Base-by-base conservation (phyloP, 805 yeast genomes). In the Candida jianshihensis region DNA sequence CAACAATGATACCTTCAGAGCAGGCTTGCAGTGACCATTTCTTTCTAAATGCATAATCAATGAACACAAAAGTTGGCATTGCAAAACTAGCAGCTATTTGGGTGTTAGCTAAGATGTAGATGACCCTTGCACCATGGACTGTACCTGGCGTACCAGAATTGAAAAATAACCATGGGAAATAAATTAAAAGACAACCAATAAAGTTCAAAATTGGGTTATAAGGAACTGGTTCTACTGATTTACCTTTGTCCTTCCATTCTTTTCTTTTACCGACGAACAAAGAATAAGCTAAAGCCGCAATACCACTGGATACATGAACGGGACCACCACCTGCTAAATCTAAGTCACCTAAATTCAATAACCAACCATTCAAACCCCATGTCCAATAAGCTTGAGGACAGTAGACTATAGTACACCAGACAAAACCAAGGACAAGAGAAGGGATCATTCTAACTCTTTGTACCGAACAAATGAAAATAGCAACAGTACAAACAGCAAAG, bases 241-340 rank as follows among this genome's bases (percentile, higher is more conserved):
- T 51, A 13, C 65, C 62, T 35, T 55, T 52, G 19, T 56, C 54
- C 31, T 40, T 43, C 51, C 57, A 54, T 29, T 49, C 57, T 68
- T 68, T 78, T 71, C 97, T 73, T 51, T 86, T 75, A 14, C 96
- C 96, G 36, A 86, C 61, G 45, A 81, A 81, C 30, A 75, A 76
- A 15, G 88, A 76, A 49, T 79, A 81, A 7, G 84, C 95, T 48
- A 90, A 76, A 2, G 96, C 96, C 24, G 88, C 86, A 18, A 87
- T 84, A 42, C 97, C 97, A 27, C 94, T 79, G 19, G 88, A 71
- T 39, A 92, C 85, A 61, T 90, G 97, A 15, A 90, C 96, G 2
- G 97, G 96, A 2, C 97, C 97, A 38, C 97, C 97, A 33, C 98
- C 98, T n/a, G 98, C 98, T 58, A 86, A 90, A 59, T 90, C 98